Evolutionary conservation across 2,329 filamentous ascomycete species (phyloP).

Genomic region (Xylaria arbuscula): DNA sequence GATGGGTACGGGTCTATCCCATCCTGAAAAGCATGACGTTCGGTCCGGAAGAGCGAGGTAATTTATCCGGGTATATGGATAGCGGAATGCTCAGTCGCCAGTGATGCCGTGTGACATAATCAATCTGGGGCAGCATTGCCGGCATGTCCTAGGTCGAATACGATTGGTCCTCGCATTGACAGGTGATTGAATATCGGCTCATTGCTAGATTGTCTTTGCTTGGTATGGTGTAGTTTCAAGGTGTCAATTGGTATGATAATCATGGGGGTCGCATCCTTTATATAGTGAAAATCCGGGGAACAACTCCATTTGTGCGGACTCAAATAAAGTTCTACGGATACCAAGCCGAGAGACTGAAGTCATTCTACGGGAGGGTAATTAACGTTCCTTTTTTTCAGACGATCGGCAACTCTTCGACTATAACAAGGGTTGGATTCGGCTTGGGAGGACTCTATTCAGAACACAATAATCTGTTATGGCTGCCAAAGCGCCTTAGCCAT

Average conservation of each 20-base stretch:
- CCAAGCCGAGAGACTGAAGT: slow-evolving; percentile 14
- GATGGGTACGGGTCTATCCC: neutral
- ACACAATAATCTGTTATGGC: too few relatives aligned
- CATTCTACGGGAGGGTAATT: neutral
- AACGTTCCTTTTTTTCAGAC: neutral
- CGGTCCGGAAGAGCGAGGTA: slow-evolving; percentile 35
- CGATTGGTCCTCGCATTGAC: slow-evolving; percentile 25
- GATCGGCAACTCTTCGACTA: too few relatives aligned
- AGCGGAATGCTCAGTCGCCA: slow-evolving; percentile 25
- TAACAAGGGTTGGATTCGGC: too few relatives aligned
- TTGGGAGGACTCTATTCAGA: too few relatives aligned
- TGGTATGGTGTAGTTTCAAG: slow-evolving; percentile 1
- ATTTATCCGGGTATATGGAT: slow-evolving; percentile 41
- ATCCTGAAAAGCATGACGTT: slow-evolving; percentile 14
- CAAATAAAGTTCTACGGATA: slow-evolving; percentile 25
- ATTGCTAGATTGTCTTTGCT: slow-evolving; percentile 23
- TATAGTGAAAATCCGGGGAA: slow-evolving; percentile 34
- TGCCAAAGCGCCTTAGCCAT: too few relatives aligned
- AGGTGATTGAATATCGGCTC: slow-evolving; percentile 23
- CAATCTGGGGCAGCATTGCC: slow-evolving; percentile 26
- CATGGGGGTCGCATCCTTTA: slow-evolving; percentile 22
- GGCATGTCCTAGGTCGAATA: slow-evolving; percentile 13
- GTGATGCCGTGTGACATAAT: slow-evolving; percentile 36
- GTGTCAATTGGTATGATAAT: slow-evolving; percentile 14
- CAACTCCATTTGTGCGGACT: slow-evolving; percentile 1